Base-by-base conservation (phyloP, 371 early-diverging fungal species). In the Apophysomyces ossiformis region DNA sequence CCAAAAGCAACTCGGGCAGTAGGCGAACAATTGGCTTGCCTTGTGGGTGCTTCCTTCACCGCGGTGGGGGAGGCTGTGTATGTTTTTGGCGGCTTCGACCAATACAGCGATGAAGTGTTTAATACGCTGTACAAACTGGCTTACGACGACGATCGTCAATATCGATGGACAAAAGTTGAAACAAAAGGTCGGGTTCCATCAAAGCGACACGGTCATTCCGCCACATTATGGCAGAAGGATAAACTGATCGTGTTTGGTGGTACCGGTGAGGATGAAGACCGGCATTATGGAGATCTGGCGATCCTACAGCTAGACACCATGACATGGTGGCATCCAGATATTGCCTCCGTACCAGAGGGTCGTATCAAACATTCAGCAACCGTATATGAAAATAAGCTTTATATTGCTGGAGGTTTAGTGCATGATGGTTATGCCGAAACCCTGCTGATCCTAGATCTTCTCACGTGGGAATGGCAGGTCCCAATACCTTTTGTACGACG, bases 221-320 rank as follows among this genome's bases (percentile, higher is more conserved):
- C 88, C 32, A 85, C 81, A 4, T 69, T 83, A 15, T 90, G 88
- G 88, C 66, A 82, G 15, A 71, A 73, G 21, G 73, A 86, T 62
- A 82, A 82, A 44, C 74, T 90, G 26, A 72, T 90, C 12, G 84
- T 90, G 16, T 89, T 89, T 81, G 91, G 90, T 58, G 91, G 91
- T 5, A 63, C 2, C 68, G 68, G 50, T 81, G 75, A 26, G 26
- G 79, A 78, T 35, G 79, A 81, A 43, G 83, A 87, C 50, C 69
- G 63, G n/a, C 85, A 77, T 57, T 83, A 84, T 67, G 85, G 83
- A 65, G 87, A 88, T 60, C 65, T 91, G 13, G 69, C 79, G 15
- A 60, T 90, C 15, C 81, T 89, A 7, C 75, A 89, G 70, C 66
- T 89, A 9, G 67, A 67, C 9, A 82, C 81, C 13, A 61, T 86